Base-by-base conservation (phyloP, 768 basidiomycete genomes). In the Tylopilus sp. region DNA sequence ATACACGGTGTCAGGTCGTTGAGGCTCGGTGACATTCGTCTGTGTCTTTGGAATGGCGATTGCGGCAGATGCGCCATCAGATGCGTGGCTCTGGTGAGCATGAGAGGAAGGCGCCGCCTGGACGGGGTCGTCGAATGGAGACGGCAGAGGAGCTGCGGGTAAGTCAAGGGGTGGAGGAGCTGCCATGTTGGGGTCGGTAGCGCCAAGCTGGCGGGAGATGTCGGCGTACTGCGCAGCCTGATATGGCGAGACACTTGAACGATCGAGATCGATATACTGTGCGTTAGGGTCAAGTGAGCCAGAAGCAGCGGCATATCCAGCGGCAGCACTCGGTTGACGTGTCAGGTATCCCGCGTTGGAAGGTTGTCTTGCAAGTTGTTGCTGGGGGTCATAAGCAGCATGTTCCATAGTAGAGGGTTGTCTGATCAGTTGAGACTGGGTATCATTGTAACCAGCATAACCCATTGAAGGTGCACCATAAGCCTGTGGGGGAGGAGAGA, bases 151-250 rank as follows among this genome's bases (percentile, higher is more conserved):
- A 20, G 13, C 56, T 0, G 51, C 52, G n/a, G 61, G 56, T n/a
- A 64, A 40, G 8, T 65, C 55, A 45, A 51, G 10, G 3, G 48
- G 6, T 15, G 12, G 23, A 40, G 54, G 50, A 40, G 57, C 55
- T 1, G 52, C 56, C 38, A 53, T 44, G 31, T 58, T 57, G 30
- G 71, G 60, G 23, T 70, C 46, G 38, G 52, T 28, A 52, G 58
- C 33, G 6, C 80, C 76, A 36, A 90, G 65, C 18, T 72, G 78
- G 58, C 77, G 73, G 6, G 83, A 79, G 49, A 88, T 88, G 59
- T 85, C 86, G 18, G 75, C 79, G 59, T 89, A 89, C 64, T 90
- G 88, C 0, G 75, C 77, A 36, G 84, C 87, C 61, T 90, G 88
- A 75, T 77, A 86, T 0, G 87, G 86, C 3, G 86, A 82, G 3